phyloP scores from a whole-genome alignment of 805 yeast genomes.

The Lachancea fermentati region DNA sequence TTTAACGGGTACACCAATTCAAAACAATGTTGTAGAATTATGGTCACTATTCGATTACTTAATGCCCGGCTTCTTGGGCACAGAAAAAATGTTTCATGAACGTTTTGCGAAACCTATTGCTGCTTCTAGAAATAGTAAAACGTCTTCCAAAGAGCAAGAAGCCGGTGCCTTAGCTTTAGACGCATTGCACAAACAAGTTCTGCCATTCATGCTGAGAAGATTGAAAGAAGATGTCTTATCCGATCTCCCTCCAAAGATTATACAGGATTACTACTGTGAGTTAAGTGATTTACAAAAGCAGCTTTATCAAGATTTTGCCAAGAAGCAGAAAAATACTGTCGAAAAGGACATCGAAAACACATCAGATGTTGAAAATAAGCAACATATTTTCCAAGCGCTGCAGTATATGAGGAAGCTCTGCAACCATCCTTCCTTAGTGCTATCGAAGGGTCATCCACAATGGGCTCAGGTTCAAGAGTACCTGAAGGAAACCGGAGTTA shows the following conservation, averaged over 20 bases:
- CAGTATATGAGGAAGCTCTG: conserved; percentile 96
- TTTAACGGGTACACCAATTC: conserved; percentile 96
- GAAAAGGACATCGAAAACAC: conserved; percentile 53
- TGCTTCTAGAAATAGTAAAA: conserved; percentile 82
- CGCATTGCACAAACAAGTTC: conserved; percentile 90
- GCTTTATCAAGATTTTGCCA: conserved; percentile 83
- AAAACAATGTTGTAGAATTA: conserved; percentile 89
- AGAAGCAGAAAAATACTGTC: conserved; percentile 71
- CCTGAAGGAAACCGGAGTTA: conserved; percentile 52
- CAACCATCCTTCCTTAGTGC: conserved; percentile 90
- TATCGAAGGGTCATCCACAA: conserved; percentile 80
- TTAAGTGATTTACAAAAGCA: conserved; percentile 84
- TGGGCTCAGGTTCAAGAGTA: conserved; percentile 58
- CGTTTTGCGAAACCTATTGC: conserved; percentile 98
- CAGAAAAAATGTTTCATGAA: conserved; percentile 90
- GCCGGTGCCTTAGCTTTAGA: conserved; percentile 95
- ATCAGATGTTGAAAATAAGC: conserved; percentile 52
- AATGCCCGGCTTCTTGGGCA: conserved; percentile 98
- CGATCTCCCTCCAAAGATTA: conserved; percentile 96
- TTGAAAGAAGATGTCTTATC: conserved; percentile 92
- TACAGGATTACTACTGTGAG: conserved; percentile 97
- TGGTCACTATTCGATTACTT: conserved; percentile 97
- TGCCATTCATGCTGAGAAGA: conserved; percentile 94
- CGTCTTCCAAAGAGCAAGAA: conserved; percentile 89
- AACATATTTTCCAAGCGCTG: conserved; percentile 94